These are phyloP conservation scores for Chionographis japonica DNA, from an alignment of 106 monocot species.

Conservation along the genomic window DNA sequence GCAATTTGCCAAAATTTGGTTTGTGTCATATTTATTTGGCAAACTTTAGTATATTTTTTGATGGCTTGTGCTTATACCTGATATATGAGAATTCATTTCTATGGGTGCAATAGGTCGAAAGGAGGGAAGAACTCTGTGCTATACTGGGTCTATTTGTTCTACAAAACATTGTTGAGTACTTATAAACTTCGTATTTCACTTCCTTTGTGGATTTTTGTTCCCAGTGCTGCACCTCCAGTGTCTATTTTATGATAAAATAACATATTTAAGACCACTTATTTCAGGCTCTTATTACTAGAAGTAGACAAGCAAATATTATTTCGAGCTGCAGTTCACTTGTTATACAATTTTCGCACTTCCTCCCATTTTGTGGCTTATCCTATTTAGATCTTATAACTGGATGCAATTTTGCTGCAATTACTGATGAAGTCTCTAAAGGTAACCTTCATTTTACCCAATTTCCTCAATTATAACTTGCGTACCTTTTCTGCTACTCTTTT, in stretches of 20 bases:
- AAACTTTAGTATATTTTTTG: not conserved
- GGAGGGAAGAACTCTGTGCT: constrained; percentile 49
- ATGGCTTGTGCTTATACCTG: not conserved
- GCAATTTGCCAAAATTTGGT: constrained; percentile 72
- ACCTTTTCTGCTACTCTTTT: not conserved
- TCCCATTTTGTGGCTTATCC: constrained; percentile 70
- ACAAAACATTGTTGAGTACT: constrained; percentile 62
- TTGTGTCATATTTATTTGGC: constrained; percentile 2
- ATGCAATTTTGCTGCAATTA: constrained; percentile 30
- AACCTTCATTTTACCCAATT: constrained; percentile 1
- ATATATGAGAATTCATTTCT: constrained; percentile 9
- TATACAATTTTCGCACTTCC: constrained; percentile 41
- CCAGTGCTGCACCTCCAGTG: not conserved
- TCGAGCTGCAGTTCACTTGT: constrained; percentile 33
- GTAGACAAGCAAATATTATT: constrained; percentile 21
- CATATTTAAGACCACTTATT: constrained; percentile 9
- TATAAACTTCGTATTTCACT: not conserved
- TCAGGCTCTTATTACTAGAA: constrained; percentile 79
- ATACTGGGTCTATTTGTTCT: constrained; percentile 81
- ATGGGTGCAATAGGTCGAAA: constrained; percentile 34
- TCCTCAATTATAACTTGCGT: constrained; percentile 1
- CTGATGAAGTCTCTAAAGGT: constrained; percentile 35
- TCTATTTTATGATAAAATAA: not conserved
- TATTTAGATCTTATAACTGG: constrained; percentile 77
- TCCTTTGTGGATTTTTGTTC: not conserved